Conservation (phyloP, 352 stramenopile genomes). For the Phytophthora sojae region DNA sequence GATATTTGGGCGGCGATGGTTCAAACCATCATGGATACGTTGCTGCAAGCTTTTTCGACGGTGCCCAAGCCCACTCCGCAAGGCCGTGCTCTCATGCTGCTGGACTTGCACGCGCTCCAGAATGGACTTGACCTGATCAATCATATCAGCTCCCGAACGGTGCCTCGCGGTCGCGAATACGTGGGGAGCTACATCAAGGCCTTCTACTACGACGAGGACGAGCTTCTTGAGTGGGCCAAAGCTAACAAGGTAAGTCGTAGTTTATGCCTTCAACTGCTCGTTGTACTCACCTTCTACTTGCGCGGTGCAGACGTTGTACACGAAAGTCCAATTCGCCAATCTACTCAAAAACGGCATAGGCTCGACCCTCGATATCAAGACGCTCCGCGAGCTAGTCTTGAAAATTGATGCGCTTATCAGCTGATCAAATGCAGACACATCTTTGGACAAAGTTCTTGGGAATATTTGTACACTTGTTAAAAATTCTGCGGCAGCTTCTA, state of each 20-base stretch:
- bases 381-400: slow-evolving; percentile 68
- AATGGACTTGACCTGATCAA: slow-evolving; percentile 86
- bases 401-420: slow-evolving; percentile 66
- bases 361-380: slow-evolving; percentile 54
- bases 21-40: slow-evolving; percentile 86
- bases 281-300: neutral
- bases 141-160: slow-evolving; percentile 61
- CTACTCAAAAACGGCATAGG: slow-evolving; percentile 76
- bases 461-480: slow-evolving; percentile 50
- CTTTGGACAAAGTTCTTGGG: slow-evolving; percentile 25
- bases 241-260: slow-evolving; percentile 63
- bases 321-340: slow-evolving; percentile 67
- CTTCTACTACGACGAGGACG: slow-evolving; percentile 89
- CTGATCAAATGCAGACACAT: slow-evolving; percentile 29
- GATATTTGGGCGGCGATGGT: slow-evolving; percentile 86
- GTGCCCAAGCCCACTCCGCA: slow-evolving; percentile 93
- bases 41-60: slow-evolving; percentile 93
- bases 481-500: slow-evolving; percentile 45
- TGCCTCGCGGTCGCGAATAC: slow-evolving; percentile 65
- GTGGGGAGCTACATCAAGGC: slow-evolving; percentile 90
- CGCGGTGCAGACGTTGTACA: slow-evolving; percentile 54
- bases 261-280: neutral
- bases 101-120: slow-evolving; percentile 95
- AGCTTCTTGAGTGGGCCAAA: slow-evolving; percentile 86
- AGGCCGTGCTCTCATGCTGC: slow-evolving; percentile 96